Base-by-base conservation (phyloP, 129 eudicot species). In the Dittrichia graveolens region DNA sequence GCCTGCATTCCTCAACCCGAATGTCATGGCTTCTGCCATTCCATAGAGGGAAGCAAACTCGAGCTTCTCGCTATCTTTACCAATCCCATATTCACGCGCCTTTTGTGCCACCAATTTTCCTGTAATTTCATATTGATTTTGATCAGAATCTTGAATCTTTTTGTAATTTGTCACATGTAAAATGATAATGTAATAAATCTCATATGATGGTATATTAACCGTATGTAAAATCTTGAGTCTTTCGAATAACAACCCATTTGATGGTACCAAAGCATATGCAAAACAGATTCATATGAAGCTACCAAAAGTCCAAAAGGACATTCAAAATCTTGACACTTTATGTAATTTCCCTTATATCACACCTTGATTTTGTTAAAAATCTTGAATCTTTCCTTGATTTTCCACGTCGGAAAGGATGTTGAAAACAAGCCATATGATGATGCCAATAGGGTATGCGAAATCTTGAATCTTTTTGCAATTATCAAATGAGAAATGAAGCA, bases 21-120 rank as follows among this genome's bases (percentile, higher is more conserved):
- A 89, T 6, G 96, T 81, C 56, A 92, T 78, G 5, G 84, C 83
- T 12, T 92, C 98, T 3, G 98, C 82, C 98, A 92, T 92, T 62
- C 96, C 96, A 45, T 89, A 89, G 15, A 92, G 82, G 62, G 91
- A 92, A 31, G 98, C 98, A 58, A 89, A 92, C 65, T 89, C 91
- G 40, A 92, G 85, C 73, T 83, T 78, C 18, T 73, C 79, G 40
- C 61, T 80, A 4, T 85, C 88, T 81, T 78, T 92, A 4, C 65
- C 65, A 8, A 92, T 87, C 19, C 91, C 96, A 70, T 79, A 74
- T 47, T 81, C 81, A 7, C 58, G 74, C 2, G 96, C 98, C 78
- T 79, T 92, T 11, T 69, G 38, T 7, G 96, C 95, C 3, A 86
- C 92, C 62, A 83, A 3, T 64, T 80, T 83, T 41, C 90, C 98